Evolutionary conservation across 1,284 basidiomycete genomes (phyloP).

Genomic region (Ustilago tritici): DNA sequence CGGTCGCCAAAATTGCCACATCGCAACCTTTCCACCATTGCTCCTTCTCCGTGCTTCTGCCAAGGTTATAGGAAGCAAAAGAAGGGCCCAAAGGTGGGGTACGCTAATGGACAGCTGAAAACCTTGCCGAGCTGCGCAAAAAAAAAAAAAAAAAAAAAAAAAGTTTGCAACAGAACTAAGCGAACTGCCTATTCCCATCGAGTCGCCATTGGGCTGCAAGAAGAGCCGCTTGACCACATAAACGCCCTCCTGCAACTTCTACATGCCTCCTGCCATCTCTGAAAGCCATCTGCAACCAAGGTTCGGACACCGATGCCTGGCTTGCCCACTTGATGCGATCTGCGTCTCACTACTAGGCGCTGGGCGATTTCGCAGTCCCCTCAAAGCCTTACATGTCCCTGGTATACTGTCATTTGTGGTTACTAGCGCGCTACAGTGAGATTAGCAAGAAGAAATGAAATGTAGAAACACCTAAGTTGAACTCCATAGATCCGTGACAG

Average conservation of each 20-base stretch:
- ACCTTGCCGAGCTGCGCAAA: not conserved
- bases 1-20: not conserved
- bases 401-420: not conserved
- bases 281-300: not conserved
- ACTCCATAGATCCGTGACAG: constrained; percentile 3
- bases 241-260: not conserved
- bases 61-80: not conserved
- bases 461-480: not conserved
- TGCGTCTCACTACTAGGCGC: too few relatives aligned
- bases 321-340: not conserved
- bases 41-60: not conserved
- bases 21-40: not conserved
- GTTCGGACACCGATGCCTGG: constrained; percentile 1
- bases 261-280: constrained; percentile 1
- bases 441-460: constrained; percentile 1
- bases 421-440: not conserved
- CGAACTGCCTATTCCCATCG: not conserved
- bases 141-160: not conserved
- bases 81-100: not conserved
- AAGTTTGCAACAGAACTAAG: not conserved
- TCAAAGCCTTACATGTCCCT: not conserved
- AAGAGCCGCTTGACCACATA: not conserved
- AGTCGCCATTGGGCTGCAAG: not conserved
- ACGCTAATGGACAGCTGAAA: constrained; percentile 3
- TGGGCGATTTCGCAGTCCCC: too few relatives aligned